Conservation (phyloP, 73 alveolate genomes). For the Paraurostyla sp. region DNA sequence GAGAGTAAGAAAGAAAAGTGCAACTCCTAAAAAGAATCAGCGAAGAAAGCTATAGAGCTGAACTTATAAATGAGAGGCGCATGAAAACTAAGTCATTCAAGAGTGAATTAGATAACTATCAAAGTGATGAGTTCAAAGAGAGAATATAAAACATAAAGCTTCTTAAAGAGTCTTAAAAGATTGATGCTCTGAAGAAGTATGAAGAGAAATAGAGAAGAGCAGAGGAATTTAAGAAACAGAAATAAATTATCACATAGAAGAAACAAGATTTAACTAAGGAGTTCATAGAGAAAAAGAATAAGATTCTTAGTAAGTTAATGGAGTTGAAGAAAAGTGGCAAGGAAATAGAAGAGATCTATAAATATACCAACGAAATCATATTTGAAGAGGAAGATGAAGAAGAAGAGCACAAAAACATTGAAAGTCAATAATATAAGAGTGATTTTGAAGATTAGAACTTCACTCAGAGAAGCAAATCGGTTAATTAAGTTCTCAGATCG, state of each 20-base stretch:
- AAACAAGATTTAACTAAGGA: neutral
- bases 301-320: neutral
- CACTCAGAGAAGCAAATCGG: constrained; percentile 12
- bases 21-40: neutral
- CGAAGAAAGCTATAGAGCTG: neutral
- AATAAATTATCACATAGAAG: neutral
- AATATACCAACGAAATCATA: constrained; percentile 33
- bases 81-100: neutral
- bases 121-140: neutral
- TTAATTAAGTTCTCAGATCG: neutral
- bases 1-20: constrained; percentile 4
- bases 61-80: neutral
- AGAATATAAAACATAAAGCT: neutral
- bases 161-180: neutral
- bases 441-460: too few relatives aligned
- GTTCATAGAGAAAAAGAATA: constrained; percentile 1
- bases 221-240: neutral
- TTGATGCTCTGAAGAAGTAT: neutral
- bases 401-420: neutral
- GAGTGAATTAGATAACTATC: neutral
- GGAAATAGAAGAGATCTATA: constrained; percentile 36
- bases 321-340: constrained; percentile 14
- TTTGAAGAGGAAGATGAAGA: constrained; percentile 54
- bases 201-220: neutral
- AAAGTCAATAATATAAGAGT: too few relatives aligned